phyloP scores from a whole-genome alignment of 108 stramenopile genomes.

The Conticribra weissflogii region DNA sequence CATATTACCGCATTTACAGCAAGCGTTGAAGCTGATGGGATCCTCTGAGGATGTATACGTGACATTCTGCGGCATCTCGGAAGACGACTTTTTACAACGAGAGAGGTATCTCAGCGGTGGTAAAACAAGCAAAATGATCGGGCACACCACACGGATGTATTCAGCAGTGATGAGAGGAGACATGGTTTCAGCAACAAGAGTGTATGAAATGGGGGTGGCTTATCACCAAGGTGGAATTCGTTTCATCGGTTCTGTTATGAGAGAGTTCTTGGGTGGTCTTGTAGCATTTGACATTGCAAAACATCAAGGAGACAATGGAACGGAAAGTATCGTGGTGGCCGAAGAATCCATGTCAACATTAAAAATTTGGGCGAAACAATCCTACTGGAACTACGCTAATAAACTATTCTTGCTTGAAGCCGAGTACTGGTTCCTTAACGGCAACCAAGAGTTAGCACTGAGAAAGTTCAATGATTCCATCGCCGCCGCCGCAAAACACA shows the following conservation, averaged over 20 bases:
- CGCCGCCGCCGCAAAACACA: conserved; percentile 28
- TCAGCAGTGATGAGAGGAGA: conserved; percentile 14
- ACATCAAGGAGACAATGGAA: conserved; percentile 4
- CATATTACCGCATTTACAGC: not conserved
- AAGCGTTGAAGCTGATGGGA: not conserved
- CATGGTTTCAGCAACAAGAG: conserved; percentile 12
- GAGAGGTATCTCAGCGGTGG: not conserved
- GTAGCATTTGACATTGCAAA: conserved; percentile 28
- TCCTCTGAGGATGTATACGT: not conserved
- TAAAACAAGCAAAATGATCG: conserved; percentile 2
- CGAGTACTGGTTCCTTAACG: conserved; percentile 33
- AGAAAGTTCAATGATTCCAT: conserved; percentile 45
- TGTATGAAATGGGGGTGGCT: conserved; percentile 14
- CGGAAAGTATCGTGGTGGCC: conserved; percentile 9
- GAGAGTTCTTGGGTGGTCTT: conserved; percentile 46
- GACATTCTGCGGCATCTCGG: conserved; percentile 6
- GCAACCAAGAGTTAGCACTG: conserved; percentile 34
- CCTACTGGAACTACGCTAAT: conserved; percentile 47
- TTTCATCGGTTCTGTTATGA: conserved; percentile 23
- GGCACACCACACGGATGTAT: conserved; percentile 9
- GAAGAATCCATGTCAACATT: conserved; percentile 17
- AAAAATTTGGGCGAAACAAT: conserved; percentile 40
- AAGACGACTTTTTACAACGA: conserved; percentile 8
- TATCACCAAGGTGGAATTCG: conserved; percentile 10
- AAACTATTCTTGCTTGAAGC: conserved; percentile 49